Evolutionary conservation across 1,284 basidiomycete species (phyloP), one percentile per base, ranked within the genome.

Genomic region (Xanthoconium separans): DNA sequence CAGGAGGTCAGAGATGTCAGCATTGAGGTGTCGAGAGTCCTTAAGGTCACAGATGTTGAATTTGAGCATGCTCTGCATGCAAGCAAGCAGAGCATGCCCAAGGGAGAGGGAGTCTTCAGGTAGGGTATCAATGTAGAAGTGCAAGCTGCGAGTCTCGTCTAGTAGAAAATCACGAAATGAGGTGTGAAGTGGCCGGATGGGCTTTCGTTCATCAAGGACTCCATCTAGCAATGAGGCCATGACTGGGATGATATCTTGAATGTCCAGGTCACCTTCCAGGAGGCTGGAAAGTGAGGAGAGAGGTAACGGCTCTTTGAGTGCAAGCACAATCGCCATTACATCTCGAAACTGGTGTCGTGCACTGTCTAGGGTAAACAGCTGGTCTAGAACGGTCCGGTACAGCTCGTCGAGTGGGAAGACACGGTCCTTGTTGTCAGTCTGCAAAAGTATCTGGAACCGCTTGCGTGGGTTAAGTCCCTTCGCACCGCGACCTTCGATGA

Each of bases 111-210:
- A 44, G 31, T 44, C n/a, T 31, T 16, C 11, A 13, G 43, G 43
- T 44, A 13, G 29, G 29, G 13, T 18, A n/a, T 6, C 2, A 11
- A 44, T n/a, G 31, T 30, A 12, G 29, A 44, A 44, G n/a, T n/a
- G 12, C 12, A 10, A 29, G 18, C 43, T 31, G n/a, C 43, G 43
- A 44, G 43, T 29, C n/a, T 44, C n/a, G 13, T 44, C 50, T 2
- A 56, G 36, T 9, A 57, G 47, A 39, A 56, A 56, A 16, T 56
- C 54, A 31, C 27, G 48, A 12, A 51, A 43, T 1, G 51, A 53
- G 15, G 31, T 41, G 10, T 52, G 51, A 27, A 51, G 33, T 7
- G 51, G 48, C 7, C 31, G 47, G 12, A 49, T 20, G 16, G 41
- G 41, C n/a, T 20, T 44, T 12, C 33, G 11, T 9, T 44, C 20